Base-by-base conservation (phyloP, 2,329 filamentous ascomycete genomes). In the Verticillium nonalfalfae region DNA sequence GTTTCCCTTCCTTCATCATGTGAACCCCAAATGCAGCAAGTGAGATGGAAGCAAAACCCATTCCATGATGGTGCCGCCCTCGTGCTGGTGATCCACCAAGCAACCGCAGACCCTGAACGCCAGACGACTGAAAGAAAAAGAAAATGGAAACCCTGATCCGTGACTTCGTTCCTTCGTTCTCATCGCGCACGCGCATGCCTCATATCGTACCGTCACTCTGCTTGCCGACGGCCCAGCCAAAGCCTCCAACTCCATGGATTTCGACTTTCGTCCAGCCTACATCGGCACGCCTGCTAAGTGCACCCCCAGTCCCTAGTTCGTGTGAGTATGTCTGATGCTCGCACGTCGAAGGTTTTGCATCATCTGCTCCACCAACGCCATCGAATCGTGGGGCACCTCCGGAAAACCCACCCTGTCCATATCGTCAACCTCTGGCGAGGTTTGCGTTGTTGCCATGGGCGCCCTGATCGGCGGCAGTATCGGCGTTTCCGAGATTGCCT, bases 291-390 rank as follows among this genome's bases (percentile, higher is more conserved):
- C 45, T 21, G 45, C 45, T 50, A 21, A 21, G 26, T 26, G 26
- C 18, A n/a, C 45, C 18, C 45, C 45, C 45, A 21, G 9, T 50
- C n/a, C 45, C 45, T 50, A 50, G n/a, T 50, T 50, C 45, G 45
- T 50, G 45, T 50, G 45, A 50, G 45, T 50, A 50, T 50, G 7
- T 26, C 39, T 15, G n/a, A 50, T 54, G 56, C 70, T 72, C n/a
- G 76, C 77, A 58, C 77, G 74, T 52, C 77, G 76, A 14, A 85
- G 71, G 64, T 83, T 82, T 54, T 70, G 68, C 75, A 85, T 79
- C 75, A 85, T 80, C 63, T 77, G 77, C 68, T 84, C 80, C 55
- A 85, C 76, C 50, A 84, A 74, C 33, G 78, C 72, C 72, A 78
- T 76, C n/a, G 77, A 79, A 66, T 79, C 78, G 57, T 71, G 67